Evolutionary conservation across 2,329 filamentous ascomycete species (phyloP), one percentile per base, ranked within the genome.

Genomic region (Aureobasidium sp.): DNA sequence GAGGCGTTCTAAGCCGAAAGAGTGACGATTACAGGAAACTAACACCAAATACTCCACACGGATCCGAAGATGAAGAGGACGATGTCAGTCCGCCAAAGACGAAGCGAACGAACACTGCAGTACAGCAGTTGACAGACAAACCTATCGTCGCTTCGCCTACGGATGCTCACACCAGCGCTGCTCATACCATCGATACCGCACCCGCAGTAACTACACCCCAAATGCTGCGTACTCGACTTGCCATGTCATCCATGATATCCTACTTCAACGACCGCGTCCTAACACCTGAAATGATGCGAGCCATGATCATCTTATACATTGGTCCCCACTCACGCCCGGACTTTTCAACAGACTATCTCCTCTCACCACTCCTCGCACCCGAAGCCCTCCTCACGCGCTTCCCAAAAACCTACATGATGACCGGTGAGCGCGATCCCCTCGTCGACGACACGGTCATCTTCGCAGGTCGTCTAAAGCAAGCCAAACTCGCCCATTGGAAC

Each of bases 361-460:
- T 99, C 2, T 96, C 90, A 0, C 94, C 94, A 0, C 86, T 97
- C 0, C 82, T 97, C 0, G 92, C 94, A 0, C 94, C 94, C 0
- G 93, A 97, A 67, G 80, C 84, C 0, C 79, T 97, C 0, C 82
- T 99, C 0, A 85, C 87, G 15, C 82, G 83, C n/a, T 97, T 99
- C 67, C 94, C 94, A 1, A 96, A 95, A 72, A 94, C 89, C 0
- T 96, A 93, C 73, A 91, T 99, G 69, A 78, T 97, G 58, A 97
- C 94, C 0, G 94, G 94, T 54, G 94, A 99, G 76, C 87, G 93
- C 33, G 94, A 99, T 71, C 94, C 94, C 0, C 78, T 99, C 0
- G 94, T 97, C 0, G 94, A 99, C 70, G 94, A 99, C 72, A 99
- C 94, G 0, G 91, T 97, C 52, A 92, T 99, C 64, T 97, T 99